Percentiles rank a stretch among this genome's conserved stretches.
Conservation (phyloP, 164 flowering plant genomes). For the Litsea cubeba region DNA sequence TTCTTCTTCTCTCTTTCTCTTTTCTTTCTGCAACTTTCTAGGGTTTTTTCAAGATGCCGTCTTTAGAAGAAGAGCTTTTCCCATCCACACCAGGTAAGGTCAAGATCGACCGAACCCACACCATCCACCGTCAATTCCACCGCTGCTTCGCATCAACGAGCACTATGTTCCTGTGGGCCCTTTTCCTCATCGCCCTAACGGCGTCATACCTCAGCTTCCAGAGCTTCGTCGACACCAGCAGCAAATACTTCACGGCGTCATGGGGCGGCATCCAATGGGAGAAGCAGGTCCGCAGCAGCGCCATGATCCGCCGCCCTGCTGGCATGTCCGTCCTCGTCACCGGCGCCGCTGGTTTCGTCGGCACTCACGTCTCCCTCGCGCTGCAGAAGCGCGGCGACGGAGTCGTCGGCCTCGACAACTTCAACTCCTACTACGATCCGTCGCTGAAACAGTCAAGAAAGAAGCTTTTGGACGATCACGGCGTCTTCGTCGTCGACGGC, state of each 20-base stretch:
- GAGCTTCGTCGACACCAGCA: conserved; percentile 17
- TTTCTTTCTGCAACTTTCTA: not conserved
- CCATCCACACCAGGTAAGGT: conserved; percentile 44
- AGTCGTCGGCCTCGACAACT: conserved; percentile 25
- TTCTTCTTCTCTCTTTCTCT: not conserved
- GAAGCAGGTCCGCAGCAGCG: conserved; percentile 20
- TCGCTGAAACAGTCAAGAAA: conserved; percentile 18
- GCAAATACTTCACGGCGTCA: conserved; percentile 15
- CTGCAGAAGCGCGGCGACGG: conserved; percentile 27
- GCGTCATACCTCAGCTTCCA: conserved; percentile 15
- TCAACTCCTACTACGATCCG: conserved; percentile 23
- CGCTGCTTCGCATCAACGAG: conserved; percentile 18
- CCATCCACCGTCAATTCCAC: conserved; percentile 20
- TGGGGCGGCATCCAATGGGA: conserved; percentile 26
- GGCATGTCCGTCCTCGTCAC: conserved; percentile 21
- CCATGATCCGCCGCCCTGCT: conserved; percentile 5
- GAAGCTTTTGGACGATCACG: conserved; percentile 9
- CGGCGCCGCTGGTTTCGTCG: conserved; percentile 24
- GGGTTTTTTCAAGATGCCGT: conserved; percentile 9
- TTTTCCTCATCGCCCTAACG: conserved; percentile 26
- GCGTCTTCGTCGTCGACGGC: conserved; percentile 20
- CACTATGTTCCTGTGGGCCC: conserved; percentile 32
- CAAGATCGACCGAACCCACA: conserved; percentile 29
- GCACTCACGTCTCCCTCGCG: conserved; percentile 21
- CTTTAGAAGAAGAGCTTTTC: conserved; percentile 23